Base-by-base conservation (phyloP, 106 monocot species). In the Phalaenopsis aphrodite region DNA sequence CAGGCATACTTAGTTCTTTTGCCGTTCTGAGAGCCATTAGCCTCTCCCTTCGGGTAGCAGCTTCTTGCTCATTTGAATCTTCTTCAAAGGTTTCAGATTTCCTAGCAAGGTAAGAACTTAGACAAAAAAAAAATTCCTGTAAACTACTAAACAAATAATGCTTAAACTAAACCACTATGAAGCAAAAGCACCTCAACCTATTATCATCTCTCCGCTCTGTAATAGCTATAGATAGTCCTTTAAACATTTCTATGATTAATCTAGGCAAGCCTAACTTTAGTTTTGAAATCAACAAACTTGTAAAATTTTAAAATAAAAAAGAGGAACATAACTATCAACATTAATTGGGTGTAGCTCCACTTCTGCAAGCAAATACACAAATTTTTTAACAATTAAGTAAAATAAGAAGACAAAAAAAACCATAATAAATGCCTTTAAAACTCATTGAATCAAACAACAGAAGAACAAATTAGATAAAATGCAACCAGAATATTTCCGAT, bases 381-480 rank as follows among this genome's bases (percentile, higher is more conserved):
- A 52, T 52, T 52, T 14, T 52, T 14, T 52, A 52, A 10, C 52
- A 52, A 15, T 1, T 24, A 21, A 23, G 24, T 24, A 65, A 65
- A 21, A 65, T 21, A 65, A 64, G 8, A 64, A 64, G 23, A 5
- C 5, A 65, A 65, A 6, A 23, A 65, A 1, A 65, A 24, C 5
- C 5, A 65, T 23, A 69, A 39, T 39, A 69, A 1, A 69, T 12
- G 39, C 69, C 39, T 69, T 3, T 69, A 37, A 3, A 2, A 65
- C 24, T 24, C 21, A 64, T 8, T 64, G 8, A 64, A 23, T 9
- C 64, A 64, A 5, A 64, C 5, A 8, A 1, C 19, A 64, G 64
- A 69, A 69, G 69, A 69, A 69, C 69, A 4, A 69, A 69, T 69
- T 69, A 39, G 69, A 37, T 12, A 14, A 7, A 69, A 61, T 69